Percentiles rank a stretch among this genome's conserved stretches.
Conservation (phyloP, 768 basidiomycete genomes). For the Psilocybe subaeruginosa region DNA sequence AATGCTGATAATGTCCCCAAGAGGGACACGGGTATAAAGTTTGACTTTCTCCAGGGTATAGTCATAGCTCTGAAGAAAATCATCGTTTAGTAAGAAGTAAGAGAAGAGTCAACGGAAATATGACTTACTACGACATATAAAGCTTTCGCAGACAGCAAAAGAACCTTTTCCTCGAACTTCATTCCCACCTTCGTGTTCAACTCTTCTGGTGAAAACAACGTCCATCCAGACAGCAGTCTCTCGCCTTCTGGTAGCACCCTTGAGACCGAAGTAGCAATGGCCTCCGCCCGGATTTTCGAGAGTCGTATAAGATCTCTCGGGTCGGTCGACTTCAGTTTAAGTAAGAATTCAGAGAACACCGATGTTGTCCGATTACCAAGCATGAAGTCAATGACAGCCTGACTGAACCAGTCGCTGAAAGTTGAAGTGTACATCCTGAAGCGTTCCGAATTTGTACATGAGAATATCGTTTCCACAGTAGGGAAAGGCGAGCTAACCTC, state of each 20-base stretch:
- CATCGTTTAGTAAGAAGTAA: not conserved
- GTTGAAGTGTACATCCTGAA: conserved; percentile 86
- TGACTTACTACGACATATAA: conserved; percentile 76
- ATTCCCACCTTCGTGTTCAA: conserved; percentile 72
- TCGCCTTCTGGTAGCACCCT: conserved; percentile 80
- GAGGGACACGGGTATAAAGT: conserved; percentile 85
- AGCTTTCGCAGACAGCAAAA: conserved; percentile 69
- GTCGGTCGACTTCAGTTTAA: conserved; percentile 89
- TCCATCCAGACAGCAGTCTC: conserved; percentile 85
- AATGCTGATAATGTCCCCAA: conserved; percentile 76
- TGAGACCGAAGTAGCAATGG: conserved; percentile 86
- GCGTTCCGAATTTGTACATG: not conserved
- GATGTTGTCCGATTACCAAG: conserved; percentile 84
- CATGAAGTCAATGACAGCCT: conserved; percentile 93
- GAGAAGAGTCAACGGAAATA: not conserved
- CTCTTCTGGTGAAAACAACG: conserved; percentile 82
- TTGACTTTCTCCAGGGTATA: conserved; percentile 93
- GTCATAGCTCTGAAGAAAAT: conserved; percentile 75
- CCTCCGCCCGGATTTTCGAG: conserved; percentile 88
- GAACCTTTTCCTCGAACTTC: conserved; percentile 92
- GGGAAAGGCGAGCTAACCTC: conserved; percentile 41
- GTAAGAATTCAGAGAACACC: conserved; percentile 93
- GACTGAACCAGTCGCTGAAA: conserved; percentile 95
- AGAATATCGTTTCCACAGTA: not conserved
- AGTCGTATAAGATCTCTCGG: conserved; percentile 87